Base-by-base conservation (phyloP, 768 basidiomycete genomes). In the Auricularia sp. region DNA sequence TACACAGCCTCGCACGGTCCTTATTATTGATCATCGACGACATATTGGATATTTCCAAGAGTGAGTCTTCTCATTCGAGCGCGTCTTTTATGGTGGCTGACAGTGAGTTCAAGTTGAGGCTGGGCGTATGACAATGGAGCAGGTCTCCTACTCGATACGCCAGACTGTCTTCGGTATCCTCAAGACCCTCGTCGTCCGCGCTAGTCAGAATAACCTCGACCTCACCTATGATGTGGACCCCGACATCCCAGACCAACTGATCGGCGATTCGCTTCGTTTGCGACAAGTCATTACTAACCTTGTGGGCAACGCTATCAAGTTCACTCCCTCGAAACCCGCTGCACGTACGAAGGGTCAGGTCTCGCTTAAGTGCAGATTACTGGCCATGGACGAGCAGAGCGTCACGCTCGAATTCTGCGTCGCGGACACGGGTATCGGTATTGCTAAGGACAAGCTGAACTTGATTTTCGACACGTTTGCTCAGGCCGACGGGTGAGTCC, bases 101-200 rank as follows among this genome's bases (percentile, higher is more conserved):
- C 21, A 60, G 61, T 8, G 7, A 67, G 34, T 56, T 68, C 7
- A 70, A 97, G 95, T 98, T 71, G 97, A 99, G 76, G 97, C 96
- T 47, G 97, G 97, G 56, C 90, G 96, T 12, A 99, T 99, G 97
- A 98, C 94, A 2, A 97, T 99, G 90, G 97, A 99, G 77, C 88
- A 92, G 35, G 96, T 98, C n/a, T 89, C 95, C 2, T 99, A 96
- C 77, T 98, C 95, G 10, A 82, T 98, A 35, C 90, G 97, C n/a
- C 88, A 93, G 69, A 96, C 93, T 3, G 93, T 98, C 51, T 98
- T 98, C 71, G 93, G 93, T 35, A 97, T 98, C 66, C 84, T 98
- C 72, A 99, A 99, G 78, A 98, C 96, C 0, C 84, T 99, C 64
- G 95, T 98, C 70, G 94, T 98, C 61, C 94, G 95, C 58, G 97